These are phyloP conservation scores for Castanospermum australe DNA, from an alignment of 306 rosid genomes.

Conservation along the genomic window DNA sequence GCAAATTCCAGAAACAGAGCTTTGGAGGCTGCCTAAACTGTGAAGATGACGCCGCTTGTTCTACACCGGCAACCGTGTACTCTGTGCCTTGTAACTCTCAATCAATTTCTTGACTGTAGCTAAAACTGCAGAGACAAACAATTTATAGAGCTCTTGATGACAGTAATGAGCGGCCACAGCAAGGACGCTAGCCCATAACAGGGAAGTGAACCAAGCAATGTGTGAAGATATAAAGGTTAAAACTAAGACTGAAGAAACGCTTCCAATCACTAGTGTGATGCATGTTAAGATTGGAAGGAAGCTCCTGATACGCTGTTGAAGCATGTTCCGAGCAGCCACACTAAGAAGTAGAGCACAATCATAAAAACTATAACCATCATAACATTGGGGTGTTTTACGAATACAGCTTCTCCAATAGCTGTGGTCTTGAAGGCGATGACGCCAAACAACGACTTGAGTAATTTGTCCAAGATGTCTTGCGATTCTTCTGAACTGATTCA, in stretches of 20 bases:
- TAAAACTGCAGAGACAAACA: not conserved
- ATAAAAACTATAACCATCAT: not conserved
- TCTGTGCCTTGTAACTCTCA: not conserved
- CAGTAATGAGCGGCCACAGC: not conserved
- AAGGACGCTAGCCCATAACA: not conserved
- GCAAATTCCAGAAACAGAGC: not conserved
- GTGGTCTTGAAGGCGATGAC: not conserved
- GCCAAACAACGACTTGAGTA: not conserved
- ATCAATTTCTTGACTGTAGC: not conserved
- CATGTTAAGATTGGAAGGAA: not conserved
- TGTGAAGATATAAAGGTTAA: not conserved
- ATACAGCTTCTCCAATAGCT: not conserved
- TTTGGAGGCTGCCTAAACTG: no score
- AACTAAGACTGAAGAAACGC: not conserved
- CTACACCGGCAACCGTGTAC: not conserved
- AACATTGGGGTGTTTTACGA: not conserved
- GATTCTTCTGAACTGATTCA: not conserved
- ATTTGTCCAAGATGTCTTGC: not conserved
- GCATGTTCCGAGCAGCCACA: not conserved
- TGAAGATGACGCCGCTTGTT: not conserved
- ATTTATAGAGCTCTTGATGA: not conserved
- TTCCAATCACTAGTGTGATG: not conserved
- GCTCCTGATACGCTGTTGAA: not conserved
- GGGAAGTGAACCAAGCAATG: not conserved
- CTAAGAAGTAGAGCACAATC: conserved; percentile 16